Conservation (phyloP, 805 yeast species). For the Jamesozyma piceae region DNA sequence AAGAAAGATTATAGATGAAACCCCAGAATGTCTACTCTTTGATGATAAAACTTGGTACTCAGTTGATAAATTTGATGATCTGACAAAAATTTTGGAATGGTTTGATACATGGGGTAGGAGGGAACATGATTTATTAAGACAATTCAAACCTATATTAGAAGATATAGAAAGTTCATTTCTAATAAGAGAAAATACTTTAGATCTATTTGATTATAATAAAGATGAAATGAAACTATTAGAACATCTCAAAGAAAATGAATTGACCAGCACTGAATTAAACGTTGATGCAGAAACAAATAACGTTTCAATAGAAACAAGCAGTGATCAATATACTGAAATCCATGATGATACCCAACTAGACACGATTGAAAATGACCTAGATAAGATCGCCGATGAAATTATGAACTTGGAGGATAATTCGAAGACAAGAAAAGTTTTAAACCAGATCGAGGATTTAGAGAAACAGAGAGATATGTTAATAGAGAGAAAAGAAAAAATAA, state of each 20-base stretch:
- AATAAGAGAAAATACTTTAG: slow-evolving; percentile 49
- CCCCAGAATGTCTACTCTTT: slow-evolving; percentile 44
- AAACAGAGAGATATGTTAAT: slow-evolving; percentile 23
- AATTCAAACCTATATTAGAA: slow-evolving; percentile 31
- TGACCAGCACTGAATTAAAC: slow-evolving; percentile 6
- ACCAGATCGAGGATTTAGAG: slow-evolving; percentile 22
- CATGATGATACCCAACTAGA: slow-evolving; percentile 6
- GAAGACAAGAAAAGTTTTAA: slow-evolving; percentile 20
- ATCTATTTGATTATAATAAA: slow-evolving; percentile 34
- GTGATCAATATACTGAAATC: slow-evolving; percentile 6
- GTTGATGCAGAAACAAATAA: slow-evolving; percentile 1
- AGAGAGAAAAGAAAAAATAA: slow-evolving; percentile 12
- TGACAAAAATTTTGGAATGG: slow-evolving; percentile 52
- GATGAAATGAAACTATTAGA: slow-evolving; percentile 36
- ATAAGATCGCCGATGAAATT: slow-evolving; percentile 30
- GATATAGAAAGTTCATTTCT: slow-evolving; percentile 36
- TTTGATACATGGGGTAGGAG: slow-evolving; percentile 66
- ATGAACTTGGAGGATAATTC: slow-evolving; percentile 31
- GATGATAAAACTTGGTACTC: slow-evolving; percentile 56
- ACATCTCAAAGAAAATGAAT: slow-evolving; percentile 34
- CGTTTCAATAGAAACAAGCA: slow-evolving; percentile 2
- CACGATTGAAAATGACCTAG: slow-evolving; percentile 21
- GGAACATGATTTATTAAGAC: slow-evolving; percentile 52
- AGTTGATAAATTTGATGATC: slow-evolving; percentile 51
- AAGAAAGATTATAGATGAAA: slow-evolving; percentile 61